Evolutionary conservation across 805 yeast genomes (phyloP).

Genomic region (Candida succiphila): DNA sequence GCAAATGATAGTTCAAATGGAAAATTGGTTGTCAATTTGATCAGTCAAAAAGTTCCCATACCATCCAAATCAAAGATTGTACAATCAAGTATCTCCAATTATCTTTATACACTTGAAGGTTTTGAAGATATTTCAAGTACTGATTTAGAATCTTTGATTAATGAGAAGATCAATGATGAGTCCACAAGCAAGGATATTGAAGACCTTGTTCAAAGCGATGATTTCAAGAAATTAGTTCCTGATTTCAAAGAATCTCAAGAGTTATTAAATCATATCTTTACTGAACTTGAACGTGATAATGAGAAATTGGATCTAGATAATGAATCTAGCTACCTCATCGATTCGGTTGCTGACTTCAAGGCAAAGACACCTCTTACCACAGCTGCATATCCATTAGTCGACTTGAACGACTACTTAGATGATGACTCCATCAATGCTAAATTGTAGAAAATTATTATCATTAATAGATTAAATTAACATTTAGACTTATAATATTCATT

Average conservation of each 20-base stretch:
- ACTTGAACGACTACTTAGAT: constrained; percentile 13
- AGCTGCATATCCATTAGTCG: constrained; percentile 45
- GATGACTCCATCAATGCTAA: constrained; percentile 10
- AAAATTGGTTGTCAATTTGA: constrained; percentile 50
- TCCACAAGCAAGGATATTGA: no score
- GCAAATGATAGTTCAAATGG: constrained; percentile 17
- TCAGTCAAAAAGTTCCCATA: constrained; percentile 33
- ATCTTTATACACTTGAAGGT: constrained; percentile 15
- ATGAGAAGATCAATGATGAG: constrained; percentile 8
- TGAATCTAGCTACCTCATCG: constrained; percentile 33
- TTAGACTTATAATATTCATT: not conserved
- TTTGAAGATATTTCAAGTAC: constrained; percentile 12
- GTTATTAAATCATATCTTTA: constrained; percentile 7
- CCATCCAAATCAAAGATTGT: constrained; percentile 13
- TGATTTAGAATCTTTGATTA: constrained; percentile 12
- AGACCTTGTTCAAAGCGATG: constrained; percentile 2
- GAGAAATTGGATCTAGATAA: constrained; percentile 2
- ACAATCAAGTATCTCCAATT: constrained; percentile 19
- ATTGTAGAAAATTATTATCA: constrained; percentile 6
- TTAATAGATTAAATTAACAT: not conserved
- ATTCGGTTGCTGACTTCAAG: constrained; percentile 46
- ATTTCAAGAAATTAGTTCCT: constrained; percentile 10
- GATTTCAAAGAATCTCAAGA: constrained; percentile 11
- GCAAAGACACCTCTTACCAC: constrained; percentile 41
- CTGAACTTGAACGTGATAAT: constrained; percentile 8